These are phyloP conservation scores for Penicillium flavigenum DNA, from an alignment of 495 filamentous ascomycete genomes.

Conservation along the genomic window DNA sequence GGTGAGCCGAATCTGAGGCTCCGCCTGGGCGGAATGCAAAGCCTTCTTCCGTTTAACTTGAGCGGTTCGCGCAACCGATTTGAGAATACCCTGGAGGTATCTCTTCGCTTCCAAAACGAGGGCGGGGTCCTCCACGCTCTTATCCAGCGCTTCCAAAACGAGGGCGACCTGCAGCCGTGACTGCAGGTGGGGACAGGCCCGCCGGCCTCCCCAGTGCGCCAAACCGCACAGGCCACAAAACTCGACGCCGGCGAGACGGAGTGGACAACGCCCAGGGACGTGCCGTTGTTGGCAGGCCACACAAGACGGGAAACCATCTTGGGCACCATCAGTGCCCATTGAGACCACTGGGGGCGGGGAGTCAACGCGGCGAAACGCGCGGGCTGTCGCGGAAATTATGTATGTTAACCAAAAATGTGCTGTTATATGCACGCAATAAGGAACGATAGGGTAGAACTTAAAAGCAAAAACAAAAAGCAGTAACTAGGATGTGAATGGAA, in stretches of 20 bases:
- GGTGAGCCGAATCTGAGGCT: background rate
- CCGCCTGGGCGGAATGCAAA: background rate
- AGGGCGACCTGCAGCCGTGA: constrained; percentile 54
- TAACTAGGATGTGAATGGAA: background rate
- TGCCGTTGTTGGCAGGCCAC: constrained; percentile 55
- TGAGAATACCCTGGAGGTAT: constrained; percentile 57
- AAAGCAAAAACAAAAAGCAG: background rate
- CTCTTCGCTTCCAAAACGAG: constrained; percentile 52
- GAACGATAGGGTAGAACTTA: background rate
- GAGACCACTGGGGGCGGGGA: constrained; percentile 16
- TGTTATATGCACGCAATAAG: background rate
- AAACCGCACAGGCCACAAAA: constrained; percentile 66
- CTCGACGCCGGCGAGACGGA: constrained; percentile 61
- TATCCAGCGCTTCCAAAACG: constrained; percentile 60
- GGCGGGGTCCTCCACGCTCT: constrained; percentile 54
- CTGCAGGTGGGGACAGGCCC: constrained; percentile 61
- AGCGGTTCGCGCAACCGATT: constrained; percentile 40
- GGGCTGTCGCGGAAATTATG: constrained; percentile 26
- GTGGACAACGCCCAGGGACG: constrained; percentile 55
- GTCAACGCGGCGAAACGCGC: constrained; percentile 42
- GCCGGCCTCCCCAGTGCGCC: constrained; percentile 57
- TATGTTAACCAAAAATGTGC: background rate
- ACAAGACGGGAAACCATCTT: constrained; percentile 40
- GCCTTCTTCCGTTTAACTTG: constrained; percentile 6
- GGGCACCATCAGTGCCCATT: constrained; percentile 48